A percentile compares a stretch with the other conserved stretches of the same genome.
phyloP scores from a whole-genome alignment of 805 yeast species.

The Starmerella floris region DNA sequence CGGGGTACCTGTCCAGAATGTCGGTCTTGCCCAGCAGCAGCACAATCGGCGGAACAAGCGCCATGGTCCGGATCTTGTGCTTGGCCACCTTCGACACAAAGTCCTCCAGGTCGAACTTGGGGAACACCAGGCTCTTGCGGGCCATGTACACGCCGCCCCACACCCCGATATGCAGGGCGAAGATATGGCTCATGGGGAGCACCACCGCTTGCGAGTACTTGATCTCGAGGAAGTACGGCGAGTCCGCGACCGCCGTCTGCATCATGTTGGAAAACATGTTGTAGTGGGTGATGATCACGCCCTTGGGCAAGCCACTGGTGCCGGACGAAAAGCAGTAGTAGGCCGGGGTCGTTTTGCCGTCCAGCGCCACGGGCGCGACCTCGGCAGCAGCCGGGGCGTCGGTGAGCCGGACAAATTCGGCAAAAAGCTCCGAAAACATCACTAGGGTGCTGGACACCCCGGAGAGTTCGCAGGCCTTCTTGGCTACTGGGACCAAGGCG shows the following conservation, averaged over 20 bases:
- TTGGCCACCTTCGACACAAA: constrained; percentile 23
- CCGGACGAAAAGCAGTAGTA: constrained; percentile 27
- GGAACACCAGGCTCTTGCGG: constrained; percentile 21
- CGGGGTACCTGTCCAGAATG: constrained; percentile 32
- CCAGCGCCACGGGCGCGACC: constrained; percentile 10
- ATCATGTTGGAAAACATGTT: constrained; percentile 34
- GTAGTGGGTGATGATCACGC: constrained; percentile 51
- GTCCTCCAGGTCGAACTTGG: constrained; percentile 27
- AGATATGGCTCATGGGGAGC: constrained; percentile 27
- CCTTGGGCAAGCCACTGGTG: constrained; percentile 58
- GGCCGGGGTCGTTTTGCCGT: constrained; percentile 17
- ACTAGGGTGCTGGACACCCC: neutral
- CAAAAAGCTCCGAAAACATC: constrained; percentile 4
- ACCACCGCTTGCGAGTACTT: constrained; percentile 26
- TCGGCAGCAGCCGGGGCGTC: constrained; percentile 5
- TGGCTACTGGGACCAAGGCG: constrained; percentile 6
- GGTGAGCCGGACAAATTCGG: constrained; percentile 2
- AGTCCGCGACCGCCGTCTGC: constrained; percentile 8
- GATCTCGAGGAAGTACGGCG: constrained; percentile 18
- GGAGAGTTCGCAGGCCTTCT: constrained; percentile 10
- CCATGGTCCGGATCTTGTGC: constrained; percentile 30
- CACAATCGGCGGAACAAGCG: constrained; percentile 34
- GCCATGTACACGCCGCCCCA: constrained; percentile 20
- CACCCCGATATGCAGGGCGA: constrained; percentile 26
- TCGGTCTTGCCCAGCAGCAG: constrained; percentile 36